Evolutionary conservation across 75 land plant species (phyloP).

Genomic region (Sequoiadendron giganteum): DNA sequence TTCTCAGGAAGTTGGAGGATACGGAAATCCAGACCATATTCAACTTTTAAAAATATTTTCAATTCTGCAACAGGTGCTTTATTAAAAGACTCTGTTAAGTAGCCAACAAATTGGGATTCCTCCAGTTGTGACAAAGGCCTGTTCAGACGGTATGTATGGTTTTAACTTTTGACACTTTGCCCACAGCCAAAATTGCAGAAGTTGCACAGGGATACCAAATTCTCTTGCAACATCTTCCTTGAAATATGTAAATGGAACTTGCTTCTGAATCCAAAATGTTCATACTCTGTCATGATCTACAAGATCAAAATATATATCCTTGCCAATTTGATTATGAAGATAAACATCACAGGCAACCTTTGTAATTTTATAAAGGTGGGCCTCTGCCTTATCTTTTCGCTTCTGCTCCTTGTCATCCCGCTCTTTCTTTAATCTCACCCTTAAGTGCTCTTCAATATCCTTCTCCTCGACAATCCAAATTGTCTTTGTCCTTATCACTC

Average conservation of each 20-base stretch:
- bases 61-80: too few species aligned
- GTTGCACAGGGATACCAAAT: too few species aligned
- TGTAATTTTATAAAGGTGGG: conserved; percentile 90
- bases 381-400: conserved; percentile 87
- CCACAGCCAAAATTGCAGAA: too few species aligned
- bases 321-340: conserved; percentile 73
- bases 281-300: conserved; percentile 88
- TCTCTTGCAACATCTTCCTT: conserved; percentile 30
- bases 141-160: too few species aligned
- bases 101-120: too few species aligned
- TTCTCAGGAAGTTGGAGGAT: too few species aligned
- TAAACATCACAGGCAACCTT: conserved; percentile 91
- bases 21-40: too few species aligned
- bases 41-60: too few species aligned
- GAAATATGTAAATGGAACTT: conserved; percentile 51
- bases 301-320: conserved; percentile 78
- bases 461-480: conserved; percentile 95
- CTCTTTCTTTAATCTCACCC: conserved; percentile 92
- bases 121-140: too few species aligned
- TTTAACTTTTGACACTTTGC: too few species aligned
- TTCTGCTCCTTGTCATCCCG: conserved; percentile 94
- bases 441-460: conserved; percentile 92
- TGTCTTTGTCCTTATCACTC: conserved; percentile 89
- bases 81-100: too few species aligned
- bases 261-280: conserved; percentile 75